Conservation (phyloP, 371 early-diverging fungal genomes). For the Lichtheimia corymbifera region DNA sequence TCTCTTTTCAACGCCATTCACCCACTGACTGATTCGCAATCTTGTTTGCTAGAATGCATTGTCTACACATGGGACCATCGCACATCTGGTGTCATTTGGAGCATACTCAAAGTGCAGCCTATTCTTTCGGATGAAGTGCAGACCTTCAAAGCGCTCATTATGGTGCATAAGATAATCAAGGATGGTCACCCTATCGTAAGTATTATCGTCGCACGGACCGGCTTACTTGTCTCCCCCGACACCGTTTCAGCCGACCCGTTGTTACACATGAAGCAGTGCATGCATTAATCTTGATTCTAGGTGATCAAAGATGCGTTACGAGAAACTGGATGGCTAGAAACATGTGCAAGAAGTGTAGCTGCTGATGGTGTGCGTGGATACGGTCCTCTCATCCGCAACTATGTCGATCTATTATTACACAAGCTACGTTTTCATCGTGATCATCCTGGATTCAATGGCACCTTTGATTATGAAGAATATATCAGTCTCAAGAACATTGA, state of each 20-base stretch:
- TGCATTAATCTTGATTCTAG: slow-evolving; percentile 30
- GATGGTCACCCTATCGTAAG: slow-evolving; percentile 86
- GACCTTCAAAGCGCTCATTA: slow-evolving; percentile 94
- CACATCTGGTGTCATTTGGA: slow-evolving; percentile 86
- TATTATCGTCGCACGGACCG: slow-evolving; percentile 1
- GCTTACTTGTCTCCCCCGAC: background rate
- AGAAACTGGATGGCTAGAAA: slow-evolving; percentile 69
- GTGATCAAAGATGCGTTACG: slow-evolving; percentile 76
- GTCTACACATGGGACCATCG: slow-evolving; percentile 96
- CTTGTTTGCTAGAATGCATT: slow-evolving; percentile 63
- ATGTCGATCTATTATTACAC: slow-evolving; percentile 83
- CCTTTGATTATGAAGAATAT: slow-evolving; percentile 97
- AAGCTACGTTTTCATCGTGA: slow-evolving; percentile 91
- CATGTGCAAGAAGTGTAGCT: slow-evolving; percentile 64
- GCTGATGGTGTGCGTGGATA: slow-evolving; percentile 77
- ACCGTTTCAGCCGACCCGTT: background rate
- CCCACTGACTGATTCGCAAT: background rate
- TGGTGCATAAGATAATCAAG: slow-evolving; percentile 93
- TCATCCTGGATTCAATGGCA: slow-evolving; percentile 93
- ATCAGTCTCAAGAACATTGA: slow-evolving; percentile 89
- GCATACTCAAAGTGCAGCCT: slow-evolving; percentile 83
- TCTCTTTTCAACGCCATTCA: background rate
- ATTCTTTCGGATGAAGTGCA: slow-evolving; percentile 90
- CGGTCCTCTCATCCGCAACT: slow-evolving; percentile 86
- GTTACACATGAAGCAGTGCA: background rate